Conservation (phyloP, 352 stramenopile genomes). For the Globisporangium uncinulatum region DNA sequence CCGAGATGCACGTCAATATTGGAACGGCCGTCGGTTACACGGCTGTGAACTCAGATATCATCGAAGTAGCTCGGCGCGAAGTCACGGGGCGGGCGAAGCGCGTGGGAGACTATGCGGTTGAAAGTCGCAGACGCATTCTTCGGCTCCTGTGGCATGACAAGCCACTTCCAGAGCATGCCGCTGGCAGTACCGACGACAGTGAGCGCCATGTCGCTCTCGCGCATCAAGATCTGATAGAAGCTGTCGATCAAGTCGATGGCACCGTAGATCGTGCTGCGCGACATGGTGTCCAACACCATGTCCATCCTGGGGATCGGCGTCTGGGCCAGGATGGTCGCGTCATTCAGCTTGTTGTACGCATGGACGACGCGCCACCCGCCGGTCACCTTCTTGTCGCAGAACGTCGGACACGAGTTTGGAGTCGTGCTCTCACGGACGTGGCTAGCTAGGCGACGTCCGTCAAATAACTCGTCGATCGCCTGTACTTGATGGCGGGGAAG, state of each 20-base stretch:
- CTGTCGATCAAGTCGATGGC: constrained; percentile 21
- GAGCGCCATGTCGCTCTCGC: constrained; percentile 3
- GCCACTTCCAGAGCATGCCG: constrained; percentile 19
- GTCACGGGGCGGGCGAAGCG: background rate
- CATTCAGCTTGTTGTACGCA: constrained; percentile 29
- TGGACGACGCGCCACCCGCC: constrained; percentile 24
- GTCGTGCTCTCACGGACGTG: constrained; percentile 16
- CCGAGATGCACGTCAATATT: background rate
- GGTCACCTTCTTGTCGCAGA: constrained; percentile 23
- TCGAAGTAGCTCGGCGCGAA: constrained; percentile 9
- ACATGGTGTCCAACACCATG: constrained; percentile 20
- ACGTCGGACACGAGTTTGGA: constrained; percentile 14
- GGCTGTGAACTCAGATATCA: constrained; percentile 3
- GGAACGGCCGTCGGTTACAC: background rate
- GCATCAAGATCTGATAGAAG: constrained; percentile 29
- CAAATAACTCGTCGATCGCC: constrained; percentile 19
- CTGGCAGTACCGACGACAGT: constrained; percentile 18
- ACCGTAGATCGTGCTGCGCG: constrained; percentile 22
- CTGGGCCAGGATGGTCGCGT: constrained; percentile 18
- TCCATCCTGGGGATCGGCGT: constrained; percentile 26
- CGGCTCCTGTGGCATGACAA: constrained; percentile 20
- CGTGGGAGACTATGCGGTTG: constrained; percentile 14
- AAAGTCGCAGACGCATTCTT: constrained; percentile 21
- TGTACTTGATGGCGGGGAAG: constrained; percentile 20
- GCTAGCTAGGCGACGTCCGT: constrained; percentile 7